Percentiles rank a stretch among this genome's conserved stretches.
Conservation (phyloP, 208 protist genomes). For the Spongospora subterranea region DNA sequence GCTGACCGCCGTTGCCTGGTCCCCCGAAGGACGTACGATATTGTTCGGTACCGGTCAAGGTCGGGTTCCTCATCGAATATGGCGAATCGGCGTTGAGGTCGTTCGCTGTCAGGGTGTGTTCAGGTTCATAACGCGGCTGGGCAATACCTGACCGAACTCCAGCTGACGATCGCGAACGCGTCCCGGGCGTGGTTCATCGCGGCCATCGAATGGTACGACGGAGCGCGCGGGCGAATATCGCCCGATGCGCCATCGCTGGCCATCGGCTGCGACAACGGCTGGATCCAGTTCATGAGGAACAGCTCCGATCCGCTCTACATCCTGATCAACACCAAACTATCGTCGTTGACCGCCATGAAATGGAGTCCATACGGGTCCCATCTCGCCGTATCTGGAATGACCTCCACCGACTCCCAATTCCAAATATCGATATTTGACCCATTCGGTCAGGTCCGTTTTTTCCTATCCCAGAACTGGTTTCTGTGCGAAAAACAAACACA, state of each 20-base stretch:
- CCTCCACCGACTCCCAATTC: background rate
- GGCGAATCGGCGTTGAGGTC: background rate
- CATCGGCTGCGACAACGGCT: conserved; percentile 84
- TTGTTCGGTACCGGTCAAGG: conserved; percentile 83
- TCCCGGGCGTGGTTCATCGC: background rate
- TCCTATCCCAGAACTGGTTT: background rate
- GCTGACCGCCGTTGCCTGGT: conserved; percentile 89
- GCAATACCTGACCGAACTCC: conserved; percentile 80
- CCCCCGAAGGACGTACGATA: conserved; percentile 86
- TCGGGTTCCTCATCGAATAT: conserved; percentile 43
- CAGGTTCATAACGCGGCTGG: conserved; percentile 85
- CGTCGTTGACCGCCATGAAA: background rate
- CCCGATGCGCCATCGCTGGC: conserved; percentile 82
- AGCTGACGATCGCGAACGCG: conserved; percentile 63
- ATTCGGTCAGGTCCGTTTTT: background rate
- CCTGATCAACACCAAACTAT: conserved; percentile 79
- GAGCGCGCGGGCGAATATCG: conserved; percentile 80
- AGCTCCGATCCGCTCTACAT: conserved; percentile 60
- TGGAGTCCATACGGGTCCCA: background rate
- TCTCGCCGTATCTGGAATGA: background rate
- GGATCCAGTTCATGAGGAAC: conserved; percentile 88
- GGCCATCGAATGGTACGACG: conserved; percentile 76
- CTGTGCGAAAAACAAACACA: background rate
- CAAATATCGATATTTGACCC: background rate
- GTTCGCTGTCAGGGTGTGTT: conserved; percentile 66